phyloP scores from a whole-genome alignment of 768 basidiomycete genomes.

The Lentinula lateritia region DNA sequence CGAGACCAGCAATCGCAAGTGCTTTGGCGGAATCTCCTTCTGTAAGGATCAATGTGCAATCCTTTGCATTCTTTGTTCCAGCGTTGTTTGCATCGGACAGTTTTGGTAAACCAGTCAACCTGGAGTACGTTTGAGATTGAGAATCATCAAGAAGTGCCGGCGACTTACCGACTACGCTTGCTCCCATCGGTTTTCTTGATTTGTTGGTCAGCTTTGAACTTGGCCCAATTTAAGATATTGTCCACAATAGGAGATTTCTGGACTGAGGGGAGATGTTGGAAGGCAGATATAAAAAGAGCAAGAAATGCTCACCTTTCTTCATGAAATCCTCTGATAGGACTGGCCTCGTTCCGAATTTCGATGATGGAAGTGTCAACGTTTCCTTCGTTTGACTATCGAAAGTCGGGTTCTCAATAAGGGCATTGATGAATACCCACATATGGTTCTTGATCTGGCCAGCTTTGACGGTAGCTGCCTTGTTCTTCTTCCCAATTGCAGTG shows the following conservation, averaged over 20 bases:
- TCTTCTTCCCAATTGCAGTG: constrained; percentile 87
- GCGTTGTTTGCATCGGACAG: constrained; percentile 97
- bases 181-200: constrained; percentile 94
- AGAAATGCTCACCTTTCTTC: constrained; percentile 72
- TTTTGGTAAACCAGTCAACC: constrained; percentile 87
- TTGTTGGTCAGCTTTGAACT: constrained; percentile 93
- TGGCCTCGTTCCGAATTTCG: constrained; percentile 90
- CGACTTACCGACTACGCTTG: constrained; percentile 76
- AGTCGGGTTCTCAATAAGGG: constrained; percentile 93
- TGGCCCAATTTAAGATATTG: constrained; percentile 91
- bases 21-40: constrained; percentile 99
- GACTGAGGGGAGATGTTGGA: constrained; percentile 40
- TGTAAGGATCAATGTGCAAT: constrained; percentile 93
- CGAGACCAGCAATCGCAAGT: constrained; percentile 89
- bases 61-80: constrained; percentile 70
- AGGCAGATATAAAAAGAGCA: neutral
- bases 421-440: constrained; percentile 97
- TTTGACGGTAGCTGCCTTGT: constrained; percentile 94
- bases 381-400: constrained; percentile 99
- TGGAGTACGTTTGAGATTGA: constrained; percentile 21
- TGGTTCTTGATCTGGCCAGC: constrained; percentile 93
- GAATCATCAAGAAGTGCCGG: neutral
- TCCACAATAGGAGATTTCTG: constrained; percentile 87
- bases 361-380: constrained; percentile 76
- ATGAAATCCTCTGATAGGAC: constrained; percentile 85